These are phyloP conservation scores for Sarocladium oryzae DNA, from an alignment of 2,329 filamentous ascomycete species.

Conservation along the genomic window DNA sequence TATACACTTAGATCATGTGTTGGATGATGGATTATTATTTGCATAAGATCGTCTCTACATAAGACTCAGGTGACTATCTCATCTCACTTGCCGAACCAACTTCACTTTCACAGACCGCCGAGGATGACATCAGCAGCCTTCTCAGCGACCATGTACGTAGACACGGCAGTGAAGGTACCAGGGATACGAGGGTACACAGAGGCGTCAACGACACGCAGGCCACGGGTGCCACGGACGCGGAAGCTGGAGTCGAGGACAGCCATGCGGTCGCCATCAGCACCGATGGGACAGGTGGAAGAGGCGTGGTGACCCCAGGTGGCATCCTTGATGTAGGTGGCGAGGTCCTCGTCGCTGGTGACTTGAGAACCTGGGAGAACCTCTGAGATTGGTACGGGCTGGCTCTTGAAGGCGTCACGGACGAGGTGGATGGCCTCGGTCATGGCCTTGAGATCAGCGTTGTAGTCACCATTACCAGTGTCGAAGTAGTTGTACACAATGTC, in stretches of 20 bases:
- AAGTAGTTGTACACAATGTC: slow-evolving; percentile 55
- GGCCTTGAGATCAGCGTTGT: slow-evolving; percentile 41
- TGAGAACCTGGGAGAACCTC: slow-evolving; percentile 16
- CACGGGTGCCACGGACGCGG: slow-evolving; percentile 37
- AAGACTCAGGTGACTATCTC: too few species aligned
- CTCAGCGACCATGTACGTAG: slow-evolving; percentile 26
- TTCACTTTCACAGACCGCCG: slow-evolving; percentile 6
- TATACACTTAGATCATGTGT: too few species aligned
- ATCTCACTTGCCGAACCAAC: too few species aligned
- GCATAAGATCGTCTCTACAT: too few species aligned
- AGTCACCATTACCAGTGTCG: slow-evolving; percentile 38
- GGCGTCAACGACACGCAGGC: slow-evolving; percentile 39
- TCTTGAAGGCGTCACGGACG: slow-evolving; percentile 32
- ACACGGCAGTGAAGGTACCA: slow-evolving; percentile 25
- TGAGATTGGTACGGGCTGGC: slow-evolving; percentile 17
- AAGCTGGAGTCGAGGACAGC: slow-evolving; percentile 43
- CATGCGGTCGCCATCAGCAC: slow-evolving; percentile 22
- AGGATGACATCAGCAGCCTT: slow-evolving; percentile 27
- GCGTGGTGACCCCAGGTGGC: slow-evolving; percentile 28
- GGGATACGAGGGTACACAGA: slow-evolving; percentile 35
- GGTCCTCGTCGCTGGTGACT: slow-evolving; percentile 13
- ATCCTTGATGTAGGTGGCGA: slow-evolving; percentile 22
- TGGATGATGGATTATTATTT: too few species aligned
- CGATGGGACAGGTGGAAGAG: slow-evolving; percentile 26
- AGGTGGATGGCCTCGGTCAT: slow-evolving; percentile 47